phyloP scores from a whole-genome alignment of 1,284 basidiomycete genomes.

The Fomitopsis palustris region DNA sequence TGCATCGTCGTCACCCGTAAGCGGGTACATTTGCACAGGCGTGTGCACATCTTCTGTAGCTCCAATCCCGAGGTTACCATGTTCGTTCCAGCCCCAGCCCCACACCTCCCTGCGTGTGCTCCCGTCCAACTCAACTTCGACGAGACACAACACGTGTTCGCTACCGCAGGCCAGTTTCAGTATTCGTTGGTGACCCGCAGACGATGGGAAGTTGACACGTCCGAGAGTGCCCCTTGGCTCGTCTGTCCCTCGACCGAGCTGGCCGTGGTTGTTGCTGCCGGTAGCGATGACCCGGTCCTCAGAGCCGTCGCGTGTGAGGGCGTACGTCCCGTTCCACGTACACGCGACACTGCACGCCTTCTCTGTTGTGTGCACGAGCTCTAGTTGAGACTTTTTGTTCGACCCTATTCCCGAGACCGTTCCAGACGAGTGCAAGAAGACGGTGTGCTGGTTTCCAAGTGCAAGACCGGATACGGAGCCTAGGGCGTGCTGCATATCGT shows the following conservation, averaged over 20 bases:
- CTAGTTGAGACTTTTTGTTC: conserved; percentile 67
- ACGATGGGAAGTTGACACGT: conserved; percentile 37
- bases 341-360: conserved; percentile 46
- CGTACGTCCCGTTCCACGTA: conserved; percentile 84
- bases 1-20: conserved; percentile 10
- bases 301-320: conserved; percentile 30
- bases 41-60: conserved; percentile 47
- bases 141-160: conserved; percentile 66
- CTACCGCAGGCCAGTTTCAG: conserved; percentile 62
- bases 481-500: conserved; percentile 27
- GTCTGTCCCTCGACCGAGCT: conserved; percentile 51
- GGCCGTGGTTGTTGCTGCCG: conserved; percentile 69
- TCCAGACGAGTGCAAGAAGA: conserved; percentile 51
- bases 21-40: conserved; percentile 54
- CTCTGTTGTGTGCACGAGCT: conserved; percentile 31
- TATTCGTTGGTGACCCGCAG: conserved; percentile 16
- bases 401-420: conserved; percentile 56
- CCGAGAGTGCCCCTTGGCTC: conserved; percentile 6
- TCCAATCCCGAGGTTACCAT: conserved; percentile 82
- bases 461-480: conserved; percentile 30
- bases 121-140: conserved; percentile 1
- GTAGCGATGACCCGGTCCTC: conserved; percentile 35
- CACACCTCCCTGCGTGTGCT: conserved; percentile 43
- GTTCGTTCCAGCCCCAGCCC: conserved; percentile 96
- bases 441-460: conserved; percentile 72